Conservation (phyloP, 2,329 filamentous ascomycete genomes). For the Teratosphaeriaceae sp. region DNA sequence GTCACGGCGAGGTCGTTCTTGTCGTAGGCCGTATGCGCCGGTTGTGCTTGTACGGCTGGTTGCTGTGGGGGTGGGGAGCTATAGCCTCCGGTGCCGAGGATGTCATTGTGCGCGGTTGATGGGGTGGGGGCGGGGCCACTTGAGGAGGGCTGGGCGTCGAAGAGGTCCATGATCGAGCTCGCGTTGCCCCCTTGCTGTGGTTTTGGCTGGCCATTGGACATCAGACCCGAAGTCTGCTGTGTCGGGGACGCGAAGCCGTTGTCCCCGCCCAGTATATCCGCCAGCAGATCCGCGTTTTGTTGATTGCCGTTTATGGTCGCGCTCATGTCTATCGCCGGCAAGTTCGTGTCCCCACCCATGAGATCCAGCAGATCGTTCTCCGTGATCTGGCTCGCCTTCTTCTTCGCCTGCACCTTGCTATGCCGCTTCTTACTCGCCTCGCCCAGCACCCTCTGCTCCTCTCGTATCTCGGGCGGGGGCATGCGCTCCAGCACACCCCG, state of each 20-base stretch:
- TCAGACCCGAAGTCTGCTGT: constrained; percentile 29
- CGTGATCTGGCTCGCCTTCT: constrained; percentile 69
- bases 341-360: constrained; percentile 68
- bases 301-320: constrained; percentile 51
- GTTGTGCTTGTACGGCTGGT: constrained; percentile 30
- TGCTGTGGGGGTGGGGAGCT: constrained; percentile 31
- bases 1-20: constrained; percentile 78
- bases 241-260: constrained; percentile 42
- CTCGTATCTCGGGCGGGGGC: constrained; percentile 94
- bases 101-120: constrained; percentile 36
- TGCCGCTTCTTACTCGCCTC: constrained; percentile 54
- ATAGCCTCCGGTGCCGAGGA: constrained; percentile 12
- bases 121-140: constrained; percentile 7
- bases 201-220: constrained; percentile 16
- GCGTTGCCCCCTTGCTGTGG: constrained; percentile 33
- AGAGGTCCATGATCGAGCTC: constrained; percentile 81
- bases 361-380: constrained; percentile 90
- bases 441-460: constrained; percentile 85
- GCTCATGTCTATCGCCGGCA: constrained; percentile 52
- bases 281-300: constrained; percentile 72
- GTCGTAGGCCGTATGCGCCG: constrained; percentile 68
- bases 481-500: constrained; percentile 93
- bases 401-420: constrained; percentile 59
- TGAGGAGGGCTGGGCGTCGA: constrained; percentile 46
- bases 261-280: constrained; percentile 79